A percentile compares a stretch with the other conserved stretches of the same genome.
Evolutionary conservation across 768 basidiomycete genomes (phyloP).

Genomic region (Inosperma sp.): DNA sequence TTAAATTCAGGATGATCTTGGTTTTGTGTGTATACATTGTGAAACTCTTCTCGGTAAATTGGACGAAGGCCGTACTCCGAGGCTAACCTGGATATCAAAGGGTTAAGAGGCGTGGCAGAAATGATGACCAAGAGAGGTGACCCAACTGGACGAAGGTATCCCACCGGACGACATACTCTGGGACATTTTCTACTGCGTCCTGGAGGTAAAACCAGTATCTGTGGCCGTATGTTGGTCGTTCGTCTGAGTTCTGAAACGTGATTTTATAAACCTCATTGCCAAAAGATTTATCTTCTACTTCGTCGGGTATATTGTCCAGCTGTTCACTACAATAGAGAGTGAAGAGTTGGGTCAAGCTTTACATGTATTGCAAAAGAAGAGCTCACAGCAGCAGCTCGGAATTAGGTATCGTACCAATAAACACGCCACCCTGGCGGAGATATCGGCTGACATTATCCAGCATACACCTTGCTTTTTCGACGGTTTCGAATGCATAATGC

Average conservation of each 20-base stretch:
- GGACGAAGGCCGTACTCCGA: conserved; percentile 70
- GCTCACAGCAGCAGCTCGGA: conserved; percentile 78
- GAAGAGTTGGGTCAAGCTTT: conserved; percentile 3
- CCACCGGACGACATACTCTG: conserved; percentile 97
- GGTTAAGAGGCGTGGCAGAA: background rate
- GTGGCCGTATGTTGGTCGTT: conserved; percentile 74
- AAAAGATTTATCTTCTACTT: conserved; percentile 68
- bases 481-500: conserved; percentile 98
- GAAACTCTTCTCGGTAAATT: conserved; percentile 84
- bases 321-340: conserved; percentile 48
- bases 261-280: conserved; percentile 91
- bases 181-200: conserved; percentile 96
- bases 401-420: conserved; percentile 96
- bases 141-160: conserved; percentile 87
- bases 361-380: conserved; percentile 10
- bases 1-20: conserved; percentile 75
- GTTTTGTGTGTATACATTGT: conserved; percentile 82
- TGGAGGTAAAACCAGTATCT: conserved; percentile 90
- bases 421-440: conserved; percentile 81
- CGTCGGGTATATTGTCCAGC: conserved; percentile 63
- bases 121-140: conserved; percentile 5
- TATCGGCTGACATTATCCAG: conserved; percentile 81
- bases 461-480: conserved; percentile 85
- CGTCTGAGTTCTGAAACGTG: conserved; percentile 69
- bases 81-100: conserved; percentile 58